Conservation (phyloP, 2,329 filamentous ascomycete species). For the Colletotrichum abscissum region DNA sequence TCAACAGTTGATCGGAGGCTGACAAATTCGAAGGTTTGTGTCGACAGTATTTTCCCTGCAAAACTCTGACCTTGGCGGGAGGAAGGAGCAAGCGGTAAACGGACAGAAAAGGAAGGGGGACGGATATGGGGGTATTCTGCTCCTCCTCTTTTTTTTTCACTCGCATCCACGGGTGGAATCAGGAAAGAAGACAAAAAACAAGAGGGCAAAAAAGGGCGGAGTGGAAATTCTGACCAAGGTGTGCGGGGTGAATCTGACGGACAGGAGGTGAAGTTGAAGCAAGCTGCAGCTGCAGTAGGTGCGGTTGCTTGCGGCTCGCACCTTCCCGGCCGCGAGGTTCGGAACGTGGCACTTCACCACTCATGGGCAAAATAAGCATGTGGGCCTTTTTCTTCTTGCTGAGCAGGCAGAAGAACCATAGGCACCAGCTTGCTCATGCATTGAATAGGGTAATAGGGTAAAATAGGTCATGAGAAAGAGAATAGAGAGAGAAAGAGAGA, state of each 20-base stretch:
- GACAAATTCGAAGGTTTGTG: constrained; percentile 35
- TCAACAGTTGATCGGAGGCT: constrained; percentile 43
- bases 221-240: neutral
- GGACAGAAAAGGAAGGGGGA: constrained; percentile 9
- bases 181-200: neutral
- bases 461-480: neutral
- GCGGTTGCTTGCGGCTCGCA: constrained; percentile 13
- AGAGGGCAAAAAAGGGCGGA: neutral
- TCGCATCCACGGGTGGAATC: neutral
- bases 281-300: neutral
- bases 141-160: neutral
- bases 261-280: constrained; percentile 22
- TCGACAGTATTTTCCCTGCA: constrained; percentile 23
- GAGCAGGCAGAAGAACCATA: neutral
- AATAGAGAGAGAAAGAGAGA: neutral
- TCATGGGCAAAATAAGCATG: neutral
- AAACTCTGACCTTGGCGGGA: constrained; percentile 15
- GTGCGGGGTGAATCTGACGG: constrained; percentile 5
- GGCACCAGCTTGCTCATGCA: constrained; percentile 13
- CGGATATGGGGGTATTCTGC: constrained; percentile 5
- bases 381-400: neutral
- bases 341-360: neutral
- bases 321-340: neutral
- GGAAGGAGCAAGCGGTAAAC: constrained; percentile 8
- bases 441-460: neutral